These are phyloP conservation scores for Calcarisporium arbuscula DNA, from an alignment of 2,329 filamentous ascomycete genomes.

Conservation along the genomic window DNA sequence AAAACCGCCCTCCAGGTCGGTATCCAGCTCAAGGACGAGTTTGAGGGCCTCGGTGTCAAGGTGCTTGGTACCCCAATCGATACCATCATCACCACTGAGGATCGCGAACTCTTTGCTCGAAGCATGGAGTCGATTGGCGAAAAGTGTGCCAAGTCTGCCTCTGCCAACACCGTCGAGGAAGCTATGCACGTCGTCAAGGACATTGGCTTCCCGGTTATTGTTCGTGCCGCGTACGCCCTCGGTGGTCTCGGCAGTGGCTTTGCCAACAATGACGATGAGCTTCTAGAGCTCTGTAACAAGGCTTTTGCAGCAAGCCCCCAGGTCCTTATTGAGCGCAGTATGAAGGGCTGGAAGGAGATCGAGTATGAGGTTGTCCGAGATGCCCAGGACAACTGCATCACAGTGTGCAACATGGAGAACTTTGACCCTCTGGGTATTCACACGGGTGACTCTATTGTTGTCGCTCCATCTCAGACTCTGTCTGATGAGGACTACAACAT, in stretches of 20 bases:
- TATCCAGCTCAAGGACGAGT: slow-evolving; percentile 96
- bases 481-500: slow-evolving; percentile 99
- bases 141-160: slow-evolving; percentile 96
- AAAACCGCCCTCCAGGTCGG: slow-evolving; percentile 95
- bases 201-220: slow-evolving; percentile 95
- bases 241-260: slow-evolving; percentile 95
- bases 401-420: slow-evolving; percentile 99
- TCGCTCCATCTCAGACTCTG: slow-evolving; percentile 92
- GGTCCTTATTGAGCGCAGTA: slow-evolving; percentile 92
- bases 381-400: slow-evolving; percentile 95
- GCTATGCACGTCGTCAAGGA: slow-evolving; percentile 80
- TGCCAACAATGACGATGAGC: slow-evolving; percentile 76
- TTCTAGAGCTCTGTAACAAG: slow-evolving; percentile 85
- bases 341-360: slow-evolving; percentile 99
- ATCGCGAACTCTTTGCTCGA: slow-evolving; percentile 92
- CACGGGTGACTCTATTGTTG: slow-evolving; percentile 96
- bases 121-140: slow-evolving; percentile 98
- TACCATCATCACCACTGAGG: slow-evolving; percentile 97
- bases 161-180: slow-evolving; percentile 82
- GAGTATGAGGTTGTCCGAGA: slow-evolving; percentile 98
- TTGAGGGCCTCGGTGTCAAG: slow-evolving; percentile 84
- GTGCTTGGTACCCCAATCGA: slow-evolving; percentile 95
- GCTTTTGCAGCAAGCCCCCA: slow-evolving; percentile 93
- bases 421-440: slow-evolving; percentile 98
- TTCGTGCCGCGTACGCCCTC: slow-evolving; percentile 90